Percentiles rank a stretch among this genome's conserved stretches.
These are phyloP conservation scores for Candida labiduridarum DNA, from an alignment of 1,139 yeast genomes.

Conservation along the genomic window DNA sequence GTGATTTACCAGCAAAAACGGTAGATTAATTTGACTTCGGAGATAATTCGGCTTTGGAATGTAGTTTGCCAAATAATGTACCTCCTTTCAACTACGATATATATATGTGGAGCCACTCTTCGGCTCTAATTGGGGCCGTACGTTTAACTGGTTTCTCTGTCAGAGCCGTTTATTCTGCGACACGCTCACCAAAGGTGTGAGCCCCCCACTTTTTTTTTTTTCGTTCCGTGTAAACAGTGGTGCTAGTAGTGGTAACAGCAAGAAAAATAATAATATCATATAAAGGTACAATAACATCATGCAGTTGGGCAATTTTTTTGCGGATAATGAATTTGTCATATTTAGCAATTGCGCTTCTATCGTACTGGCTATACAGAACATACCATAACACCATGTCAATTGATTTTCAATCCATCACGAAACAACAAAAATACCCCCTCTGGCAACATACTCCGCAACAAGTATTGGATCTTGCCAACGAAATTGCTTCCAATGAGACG, in stretches of 20 bases:
- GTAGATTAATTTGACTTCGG: no score
- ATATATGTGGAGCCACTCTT: no score
- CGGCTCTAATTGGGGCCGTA: background rate
- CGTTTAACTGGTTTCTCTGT: background rate
- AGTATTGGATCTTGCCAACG: slow-evolving; percentile 44
- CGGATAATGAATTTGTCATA: slow-evolving; percentile 1
- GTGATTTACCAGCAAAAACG: no score
- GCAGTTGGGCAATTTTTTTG: background rate
- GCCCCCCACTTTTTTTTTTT: background rate
- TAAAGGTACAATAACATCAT: background rate
- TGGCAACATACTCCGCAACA: slow-evolving; percentile 65
- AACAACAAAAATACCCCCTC: slow-evolving; percentile 32
- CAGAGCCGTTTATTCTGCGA: background rate
- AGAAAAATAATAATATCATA: background rate
- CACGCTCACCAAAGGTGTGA: background rate
- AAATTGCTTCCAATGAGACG: slow-evolving; percentile 47
- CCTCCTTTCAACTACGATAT: no score
- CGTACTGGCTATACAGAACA: slow-evolving; percentile 3
- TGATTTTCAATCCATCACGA: slow-evolving; percentile 20
- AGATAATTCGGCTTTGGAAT: no score
- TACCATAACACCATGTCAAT: slow-evolving; percentile 16
- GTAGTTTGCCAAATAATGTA: no score
- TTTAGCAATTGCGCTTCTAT: slow-evolving; percentile 7
- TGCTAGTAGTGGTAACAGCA: background rate
- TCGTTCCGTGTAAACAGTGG: background rate